phyloP scores from a whole-genome alignment of 768 basidiomycete species.

The Boletus rubescentipes region DNA sequence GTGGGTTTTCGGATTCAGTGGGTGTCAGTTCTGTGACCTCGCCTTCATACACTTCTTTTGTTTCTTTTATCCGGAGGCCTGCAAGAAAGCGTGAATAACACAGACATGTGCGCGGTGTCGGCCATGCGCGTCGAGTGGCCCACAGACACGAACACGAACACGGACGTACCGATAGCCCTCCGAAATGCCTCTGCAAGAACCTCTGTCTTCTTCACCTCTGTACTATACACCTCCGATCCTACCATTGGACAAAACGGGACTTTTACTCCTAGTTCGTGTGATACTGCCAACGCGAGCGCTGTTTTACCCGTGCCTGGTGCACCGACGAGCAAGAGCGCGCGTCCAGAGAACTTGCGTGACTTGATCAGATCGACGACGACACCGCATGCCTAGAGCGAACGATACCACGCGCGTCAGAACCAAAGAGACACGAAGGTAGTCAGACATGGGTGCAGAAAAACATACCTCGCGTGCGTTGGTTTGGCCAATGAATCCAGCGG shows the following conservation, averaged over 20 bases:
- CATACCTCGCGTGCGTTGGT: slow-evolving; percentile 85
- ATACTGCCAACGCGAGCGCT: slow-evolving; percentile 90
- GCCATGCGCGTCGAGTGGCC: too few relatives aligned
- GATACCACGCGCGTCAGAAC: not conserved
- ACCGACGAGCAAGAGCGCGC: slow-evolving; percentile 88
- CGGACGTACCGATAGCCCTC: slow-evolving; percentile 83
- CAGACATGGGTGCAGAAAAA: not conserved
- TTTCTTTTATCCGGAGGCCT: slow-evolving; percentile 96
- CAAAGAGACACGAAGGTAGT: too few relatives aligned
- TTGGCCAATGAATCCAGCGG: slow-evolving; percentile 91
- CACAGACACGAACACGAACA: not conserved
- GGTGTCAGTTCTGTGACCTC: slow-evolving; percentile 98
- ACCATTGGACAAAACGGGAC: slow-evolving; percentile 99
- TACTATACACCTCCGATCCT: slow-evolving; percentile 94
- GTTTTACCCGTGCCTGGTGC: slow-evolving; percentile 98
- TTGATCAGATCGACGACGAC: slow-evolving; percentile 87
- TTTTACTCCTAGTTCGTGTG: slow-evolving; percentile 90
- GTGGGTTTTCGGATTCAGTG: slow-evolving; percentile 93
- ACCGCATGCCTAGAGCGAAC: slow-evolving; percentile 76
- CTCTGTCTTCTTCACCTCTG: slow-evolving; percentile 98
- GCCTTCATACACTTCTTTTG: slow-evolving; percentile 97
- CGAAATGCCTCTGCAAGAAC: slow-evolving; percentile 93
- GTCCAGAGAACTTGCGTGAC: slow-evolving; percentile 88
- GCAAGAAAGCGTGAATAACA: not conserved
- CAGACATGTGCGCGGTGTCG: too few relatives aligned